phyloP scores from a whole-genome alignment of 1,139 yeast species.

The Geotrichum bryndzae region DNA sequence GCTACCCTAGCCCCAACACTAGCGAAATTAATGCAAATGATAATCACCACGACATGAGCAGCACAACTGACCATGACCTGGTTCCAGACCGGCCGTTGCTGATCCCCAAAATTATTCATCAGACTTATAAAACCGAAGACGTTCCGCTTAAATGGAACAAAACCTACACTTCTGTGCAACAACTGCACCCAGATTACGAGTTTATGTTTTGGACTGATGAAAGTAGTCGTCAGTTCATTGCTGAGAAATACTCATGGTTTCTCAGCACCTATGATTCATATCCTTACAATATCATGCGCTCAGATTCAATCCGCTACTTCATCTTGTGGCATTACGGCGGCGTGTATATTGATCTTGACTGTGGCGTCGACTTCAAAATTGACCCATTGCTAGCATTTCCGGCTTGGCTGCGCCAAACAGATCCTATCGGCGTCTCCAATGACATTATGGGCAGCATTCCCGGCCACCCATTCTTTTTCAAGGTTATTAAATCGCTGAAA shows the following conservation, averaged over 20 bases:
- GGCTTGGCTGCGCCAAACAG: slow-evolving; percentile 79
- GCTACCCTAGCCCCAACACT: background rate
- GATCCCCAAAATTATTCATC: slow-evolving; percentile 87
- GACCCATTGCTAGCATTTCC: slow-evolving; percentile 78
- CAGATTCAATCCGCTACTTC: slow-evolving; percentile 86
- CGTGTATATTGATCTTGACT: slow-evolving; percentile 81
- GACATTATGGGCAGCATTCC: slow-evolving; percentile 91
- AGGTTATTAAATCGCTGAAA: slow-evolving; percentile 58
- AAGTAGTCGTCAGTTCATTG: slow-evolving; percentile 70
- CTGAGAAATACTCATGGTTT: slow-evolving; percentile 80
- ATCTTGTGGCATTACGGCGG: slow-evolving; percentile 81
- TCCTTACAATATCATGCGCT: slow-evolving; percentile 76
- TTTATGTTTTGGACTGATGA: slow-evolving; percentile 85
- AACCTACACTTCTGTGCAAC: slow-evolving; percentile 70
- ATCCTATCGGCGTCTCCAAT: slow-evolving; percentile 86
- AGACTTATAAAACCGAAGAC: slow-evolving; percentile 72
- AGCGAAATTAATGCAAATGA: background rate
- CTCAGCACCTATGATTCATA: slow-evolving; percentile 69
- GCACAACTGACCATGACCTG: background rate
- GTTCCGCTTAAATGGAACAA: slow-evolving; percentile 76
- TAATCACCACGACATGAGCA: background rate
- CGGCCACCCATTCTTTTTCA: slow-evolving; percentile 74
- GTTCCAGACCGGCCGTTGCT: slow-evolving; percentile 29
- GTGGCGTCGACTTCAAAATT: slow-evolving; percentile 69
- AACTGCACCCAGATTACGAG: slow-evolving; percentile 77